Evolutionary conservation across 306 rosid genomes (phyloP), one percentile per base, ranked within the genome.

Genomic region (Inga laurina): DNA sequence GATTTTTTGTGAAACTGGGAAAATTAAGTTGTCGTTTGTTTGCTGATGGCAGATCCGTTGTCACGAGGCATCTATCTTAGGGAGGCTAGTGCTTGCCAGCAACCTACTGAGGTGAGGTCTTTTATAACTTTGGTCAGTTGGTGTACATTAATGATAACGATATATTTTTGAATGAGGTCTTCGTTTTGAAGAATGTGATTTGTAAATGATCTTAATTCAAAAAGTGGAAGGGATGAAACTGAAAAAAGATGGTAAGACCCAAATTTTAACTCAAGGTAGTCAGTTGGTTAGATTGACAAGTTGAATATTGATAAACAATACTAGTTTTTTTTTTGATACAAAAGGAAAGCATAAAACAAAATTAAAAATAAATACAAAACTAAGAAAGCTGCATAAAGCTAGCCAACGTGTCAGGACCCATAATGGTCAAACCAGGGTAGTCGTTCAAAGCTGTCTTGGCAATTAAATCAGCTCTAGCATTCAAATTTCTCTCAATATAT

Each of bases 11-110:
- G 46, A 74, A 56, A 73, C 24, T 73, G 68, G 77, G 30, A 14
- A 66, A 72, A 41, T 59, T 37, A 74, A 77, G 75, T 61, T 54
- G 66, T 22, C 86, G 22, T 84, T 43, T 89, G 85, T 79, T 84
- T 86, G 72, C 82, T 81, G 54, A 85, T 81, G 86, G 78, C 91
- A 96, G 98, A 78, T 86, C 94, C 97, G 79, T 86, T 85, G 52
- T 85, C 92, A 73, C 91, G 98, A 46, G 99, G 99, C 82, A 96
- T 96, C 88, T 96, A 96, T 85, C 85, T 96, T 54, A 92, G 99
- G 88, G 98, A 96, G 92, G 90, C 94, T 73, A 81, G 94, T 89
- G 88, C 92, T 87, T 94, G 92, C 79, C 90, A 14, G 68, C 92
- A 92, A 75, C 82, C 88, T 74, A 89, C 94, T 21, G 99, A 96